These are phyloP conservation scores for Arachnomyces sp. DNA, from an alignment of 2,329 filamentous ascomycete species.

Conservation along the genomic window DNA sequence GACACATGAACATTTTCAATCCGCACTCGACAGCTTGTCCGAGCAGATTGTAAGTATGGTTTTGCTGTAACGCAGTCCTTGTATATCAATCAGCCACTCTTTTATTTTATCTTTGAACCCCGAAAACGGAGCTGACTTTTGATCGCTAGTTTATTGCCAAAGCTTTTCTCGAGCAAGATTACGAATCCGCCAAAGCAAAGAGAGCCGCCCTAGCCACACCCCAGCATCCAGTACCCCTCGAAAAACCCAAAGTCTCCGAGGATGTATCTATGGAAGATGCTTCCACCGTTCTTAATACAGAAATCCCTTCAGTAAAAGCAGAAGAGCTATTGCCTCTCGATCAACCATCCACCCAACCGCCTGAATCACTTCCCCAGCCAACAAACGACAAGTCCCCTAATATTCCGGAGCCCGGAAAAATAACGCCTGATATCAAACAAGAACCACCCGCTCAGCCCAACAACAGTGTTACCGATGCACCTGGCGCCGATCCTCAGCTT, in stretches of 20 bases:
- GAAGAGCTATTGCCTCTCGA: conserved; percentile 6
- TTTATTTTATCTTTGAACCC: no score
- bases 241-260: conserved; percentile 15
- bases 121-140: conserved; percentile 6
- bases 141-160: conserved; percentile 34
- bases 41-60: conserved; percentile 35
- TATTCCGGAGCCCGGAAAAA: background rate
- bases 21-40: conserved; percentile 32
- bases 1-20: conserved; percentile 33
- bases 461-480: conserved; percentile 13
- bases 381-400: background rate
- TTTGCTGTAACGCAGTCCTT: background rate
- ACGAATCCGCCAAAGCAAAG: conserved; percentile 28
- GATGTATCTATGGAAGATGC: conserved; percentile 26
- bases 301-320: conserved; percentile 7
- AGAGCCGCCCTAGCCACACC: conserved; percentile 16
- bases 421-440: background rate
- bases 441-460: conserved; percentile 4
- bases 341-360: background rate
- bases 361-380: background rate
- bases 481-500: conserved; percentile 16
- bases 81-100: no score
- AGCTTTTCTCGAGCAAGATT: conserved; percentile 35
- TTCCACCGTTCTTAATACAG: conserved; percentile 2
- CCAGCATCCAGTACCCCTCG: background rate